These are phyloP conservation scores for Apiotrichum brassicae DNA, from an alignment of 1,284 basidiomycete genomes.

Conservation along the genomic window DNA sequence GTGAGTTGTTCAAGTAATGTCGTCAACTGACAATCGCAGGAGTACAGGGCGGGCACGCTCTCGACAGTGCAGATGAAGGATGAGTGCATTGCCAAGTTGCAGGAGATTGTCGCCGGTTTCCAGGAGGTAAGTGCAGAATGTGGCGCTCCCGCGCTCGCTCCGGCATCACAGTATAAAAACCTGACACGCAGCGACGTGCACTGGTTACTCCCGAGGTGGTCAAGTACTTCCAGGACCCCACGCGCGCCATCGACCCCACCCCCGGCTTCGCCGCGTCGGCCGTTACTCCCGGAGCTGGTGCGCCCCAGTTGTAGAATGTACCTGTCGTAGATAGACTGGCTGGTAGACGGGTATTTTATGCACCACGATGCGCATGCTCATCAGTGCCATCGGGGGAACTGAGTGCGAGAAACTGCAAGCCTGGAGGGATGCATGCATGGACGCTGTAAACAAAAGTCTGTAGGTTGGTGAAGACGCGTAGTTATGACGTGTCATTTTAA, in stretches of 20 bases:
- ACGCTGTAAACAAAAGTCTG: neutral
- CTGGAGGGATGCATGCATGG: too few relatives aligned
- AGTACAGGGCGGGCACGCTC: conserved; percentile 82
- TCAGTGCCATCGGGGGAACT: too few relatives aligned
- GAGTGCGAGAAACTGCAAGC: too few relatives aligned
- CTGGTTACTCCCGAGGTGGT: conserved; percentile 75
- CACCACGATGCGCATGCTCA: too few relatives aligned
- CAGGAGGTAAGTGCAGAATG: conserved; percentile 77
- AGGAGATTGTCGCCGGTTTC: conserved; percentile 78
- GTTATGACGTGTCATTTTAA: too few relatives aligned
- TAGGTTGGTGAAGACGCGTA: neutral
- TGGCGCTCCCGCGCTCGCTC: too few relatives aligned
- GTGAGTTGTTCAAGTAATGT: conserved; percentile 49
- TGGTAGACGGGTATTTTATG: too few relatives aligned
- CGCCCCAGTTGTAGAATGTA: too few relatives aligned
- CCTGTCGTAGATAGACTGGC: too few relatives aligned
- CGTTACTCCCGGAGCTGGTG: too few relatives aligned
- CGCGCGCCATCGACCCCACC: conserved; percentile 65
- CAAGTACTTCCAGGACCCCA: conserved; percentile 73
- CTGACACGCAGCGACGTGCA: conserved; percentile 59
- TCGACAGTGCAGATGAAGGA: conserved; percentile 91
- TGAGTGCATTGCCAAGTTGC: conserved; percentile 75
- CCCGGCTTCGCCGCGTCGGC: conserved; percentile 4
- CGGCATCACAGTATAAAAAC: neutral
- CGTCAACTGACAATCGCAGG: conserved; percentile 50